Base-by-base conservation (phyloP, 352 stramenopile genomes). In the Phytopythium kandeliae region DNA sequence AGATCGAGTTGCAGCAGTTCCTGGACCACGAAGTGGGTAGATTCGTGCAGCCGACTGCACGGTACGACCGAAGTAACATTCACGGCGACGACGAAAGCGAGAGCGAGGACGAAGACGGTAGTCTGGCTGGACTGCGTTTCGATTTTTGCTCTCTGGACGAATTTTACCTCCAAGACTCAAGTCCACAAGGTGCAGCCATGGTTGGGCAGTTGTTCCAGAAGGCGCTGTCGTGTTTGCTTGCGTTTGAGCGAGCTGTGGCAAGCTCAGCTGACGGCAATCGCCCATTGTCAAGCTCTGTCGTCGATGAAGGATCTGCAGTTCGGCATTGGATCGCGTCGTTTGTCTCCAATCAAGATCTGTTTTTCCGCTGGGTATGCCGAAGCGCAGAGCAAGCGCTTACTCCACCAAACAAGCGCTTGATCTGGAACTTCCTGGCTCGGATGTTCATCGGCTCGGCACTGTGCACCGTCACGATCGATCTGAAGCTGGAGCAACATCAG, bases 331-430 rank as follows among this genome's bases (percentile, higher is more conserved):
- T 81, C 4, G 28, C 67, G 15, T 58, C 61, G 31, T 51, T 85
- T 53, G 68, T 76, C 50, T 75, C 73, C 26, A 79, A 79, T 34
- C 63, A 61, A 62, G 77, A 71, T 48, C 67, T 72, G 13, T 76
- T 85, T 54, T 82, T 85, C 43, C 58, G 69, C 30, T 85, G 73
- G 73, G 63, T 85, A 22, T 74, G 67, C 11, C 68, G 79, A 25
- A 56, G 60, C 24, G 51, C 24, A 21, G 50, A 19, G 30, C 40
- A 40, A 40, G 37, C 31, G 40, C 52, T 54, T 60, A 44, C 9
- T 36, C 9, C n/a, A 30, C 44, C 42, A 44, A 55, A 49, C 19
- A 74, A 68, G 35, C 57, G 42, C 36, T 48, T 37, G 24, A 66
- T 62, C 58, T 85, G 73, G 73, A 58, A 67, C 9, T 50, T 85